Conservation (phyloP, 768 basidiomycete species). For the Lactarius hatsudake region DNA sequence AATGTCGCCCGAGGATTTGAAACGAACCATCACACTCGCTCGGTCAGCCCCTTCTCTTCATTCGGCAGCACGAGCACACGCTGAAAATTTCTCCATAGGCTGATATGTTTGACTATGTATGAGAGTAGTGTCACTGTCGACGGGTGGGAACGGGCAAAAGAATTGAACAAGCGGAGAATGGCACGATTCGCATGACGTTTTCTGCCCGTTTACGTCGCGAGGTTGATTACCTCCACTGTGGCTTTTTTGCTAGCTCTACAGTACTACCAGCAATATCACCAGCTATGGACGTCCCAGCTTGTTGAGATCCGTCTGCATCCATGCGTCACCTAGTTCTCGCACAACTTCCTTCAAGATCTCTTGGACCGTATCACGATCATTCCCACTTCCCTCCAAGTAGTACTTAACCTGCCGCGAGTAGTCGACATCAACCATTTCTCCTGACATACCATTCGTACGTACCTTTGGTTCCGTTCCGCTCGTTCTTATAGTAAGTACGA, state of each 20-base stretch:
- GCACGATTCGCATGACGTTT: conserved; percentile 27
- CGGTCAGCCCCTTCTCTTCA: conserved; percentile 45
- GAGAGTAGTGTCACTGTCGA: conserved; percentile 52
- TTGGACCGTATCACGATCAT: conserved; percentile 45
- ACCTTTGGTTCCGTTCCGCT: conserved; percentile 93
- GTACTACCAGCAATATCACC: neutral
- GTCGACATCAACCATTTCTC: neutral
- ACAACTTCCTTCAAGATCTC: conserved; percentile 54
- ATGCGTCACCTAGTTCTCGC: conserved; percentile 55
- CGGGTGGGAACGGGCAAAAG: conserved; percentile 63
- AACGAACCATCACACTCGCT: conserved; percentile 64
- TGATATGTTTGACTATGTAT: conserved; percentile 61
- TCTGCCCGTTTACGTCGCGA: neutral
- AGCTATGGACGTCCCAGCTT: conserved; percentile 37
- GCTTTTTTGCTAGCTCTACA: neutral
- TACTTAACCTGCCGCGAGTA: conserved; percentile 64
- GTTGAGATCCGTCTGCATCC: conserved; percentile 67
- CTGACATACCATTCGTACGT: neutral
- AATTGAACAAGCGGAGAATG: conserved; percentile 50
- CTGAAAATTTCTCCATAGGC: conserved; percentile 38
- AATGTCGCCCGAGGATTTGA: conserved; percentile 57
- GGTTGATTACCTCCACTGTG: neutral
- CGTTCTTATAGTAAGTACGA: conserved; percentile 73
- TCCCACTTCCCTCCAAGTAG: conserved; percentile 79
- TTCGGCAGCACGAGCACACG: neutral